These are phyloP conservation scores for Phialophora chinensis DNA, from an alignment of 2,329 filamentous ascomycete species.

Conservation along the genomic window DNA sequence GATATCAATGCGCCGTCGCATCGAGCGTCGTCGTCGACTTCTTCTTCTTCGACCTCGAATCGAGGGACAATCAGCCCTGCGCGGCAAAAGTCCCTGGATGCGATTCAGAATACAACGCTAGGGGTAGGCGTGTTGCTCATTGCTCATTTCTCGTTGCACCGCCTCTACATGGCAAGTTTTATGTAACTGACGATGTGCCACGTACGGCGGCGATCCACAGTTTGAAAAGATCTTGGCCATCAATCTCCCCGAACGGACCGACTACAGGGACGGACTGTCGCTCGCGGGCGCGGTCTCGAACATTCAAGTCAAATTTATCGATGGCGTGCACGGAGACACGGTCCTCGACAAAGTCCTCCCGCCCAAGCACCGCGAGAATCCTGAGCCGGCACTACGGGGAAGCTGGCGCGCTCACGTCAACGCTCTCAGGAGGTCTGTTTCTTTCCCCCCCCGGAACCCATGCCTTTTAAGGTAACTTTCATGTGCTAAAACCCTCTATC, in stretches of 20 bases:
- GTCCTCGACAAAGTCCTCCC: conserved; percentile 7
- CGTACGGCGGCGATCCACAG: neutral
- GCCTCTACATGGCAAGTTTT: neutral
- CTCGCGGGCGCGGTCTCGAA: neutral
- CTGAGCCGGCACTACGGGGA: neutral
- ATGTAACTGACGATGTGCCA: neutral
- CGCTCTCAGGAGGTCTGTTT: neutral
- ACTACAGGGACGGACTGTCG: conserved; percentile 3
- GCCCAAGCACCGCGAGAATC: neutral
- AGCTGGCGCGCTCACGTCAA: conserved; percentile 5
- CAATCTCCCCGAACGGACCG: neutral
- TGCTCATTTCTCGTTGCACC: neutral
- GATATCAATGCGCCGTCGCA: neutral
- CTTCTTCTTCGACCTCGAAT: neutral
- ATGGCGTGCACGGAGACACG: conserved; percentile 4
- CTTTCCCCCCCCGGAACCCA: too few species aligned
- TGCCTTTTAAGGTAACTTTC: neutral
- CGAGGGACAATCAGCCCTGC: neutral
- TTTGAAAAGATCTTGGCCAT: conserved; percentile 7
- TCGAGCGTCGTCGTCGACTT: neutral
- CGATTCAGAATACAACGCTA: conserved; percentile 1
- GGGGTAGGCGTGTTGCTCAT: neutral
- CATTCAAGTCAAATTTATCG: neutral
- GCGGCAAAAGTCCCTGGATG: neutral
- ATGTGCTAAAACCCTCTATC: neutral